phyloP scores from a whole-genome alignment of 257 asterid genomes.

The Nicotiana undulata region DNA sequence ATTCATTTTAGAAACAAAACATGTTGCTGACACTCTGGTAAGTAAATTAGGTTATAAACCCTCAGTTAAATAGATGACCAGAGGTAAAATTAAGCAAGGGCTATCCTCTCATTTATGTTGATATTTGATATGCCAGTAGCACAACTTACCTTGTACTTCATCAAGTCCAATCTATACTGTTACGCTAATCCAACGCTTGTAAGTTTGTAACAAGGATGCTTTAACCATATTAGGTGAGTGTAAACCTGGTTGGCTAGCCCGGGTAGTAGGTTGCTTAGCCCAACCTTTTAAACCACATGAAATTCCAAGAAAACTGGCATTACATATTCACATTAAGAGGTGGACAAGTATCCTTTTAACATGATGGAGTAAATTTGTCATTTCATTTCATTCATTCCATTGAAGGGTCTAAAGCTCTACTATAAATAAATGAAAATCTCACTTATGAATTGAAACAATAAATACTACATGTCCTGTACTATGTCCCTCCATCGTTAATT shows the following conservation, averaged over 20 bases:
- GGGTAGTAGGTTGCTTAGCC: no score
- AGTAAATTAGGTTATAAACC: neutral
- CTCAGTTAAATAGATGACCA: neutral
- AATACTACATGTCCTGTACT: neutral
- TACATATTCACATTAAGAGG: neutral
- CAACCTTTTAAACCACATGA: neutral
- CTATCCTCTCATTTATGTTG: neutral
- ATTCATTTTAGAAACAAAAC: neutral
- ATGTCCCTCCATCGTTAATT: neutral
- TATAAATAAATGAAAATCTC: neutral
- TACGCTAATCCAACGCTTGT: neutral
- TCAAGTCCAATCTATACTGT: neutral
- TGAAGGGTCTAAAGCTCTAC: neutral
- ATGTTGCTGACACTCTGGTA: neutral
- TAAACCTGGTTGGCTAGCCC: neutral
- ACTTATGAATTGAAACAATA: neutral
- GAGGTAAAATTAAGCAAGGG: neutral
- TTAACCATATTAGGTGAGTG: neutral
- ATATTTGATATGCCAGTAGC: neutral
- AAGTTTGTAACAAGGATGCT: neutral
- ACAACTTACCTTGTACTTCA: neutral
- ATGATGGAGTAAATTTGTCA: neutral
- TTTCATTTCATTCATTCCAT: neutral
- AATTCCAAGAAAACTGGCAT: neutral
- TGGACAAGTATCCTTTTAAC: neutral